Conservation (phyloP, 805 yeast genomes). For the Spathaspora arborariae region DNA sequence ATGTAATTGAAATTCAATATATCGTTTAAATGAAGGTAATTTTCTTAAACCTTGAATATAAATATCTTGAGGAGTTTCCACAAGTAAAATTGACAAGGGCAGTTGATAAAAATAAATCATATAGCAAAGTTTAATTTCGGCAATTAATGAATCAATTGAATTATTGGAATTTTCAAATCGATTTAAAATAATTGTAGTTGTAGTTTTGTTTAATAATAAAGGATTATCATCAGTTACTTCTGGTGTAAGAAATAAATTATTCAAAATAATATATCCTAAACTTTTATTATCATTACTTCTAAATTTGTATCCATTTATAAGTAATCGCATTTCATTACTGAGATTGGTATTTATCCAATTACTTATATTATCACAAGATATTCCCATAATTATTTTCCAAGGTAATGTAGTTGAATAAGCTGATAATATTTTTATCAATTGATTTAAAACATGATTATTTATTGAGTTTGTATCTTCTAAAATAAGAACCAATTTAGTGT, state of each 20-base stretch:
- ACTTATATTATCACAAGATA: conserved; percentile 32
- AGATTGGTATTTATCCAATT: conserved; percentile 34
- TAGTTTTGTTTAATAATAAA: conserved; percentile 18
- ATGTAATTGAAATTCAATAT: conserved; percentile 22
- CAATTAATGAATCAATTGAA: conserved; percentile 36
- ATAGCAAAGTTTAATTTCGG: conserved; percentile 33
- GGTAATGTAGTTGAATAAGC: conserved; percentile 25
- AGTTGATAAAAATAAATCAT: conserved; percentile 40
- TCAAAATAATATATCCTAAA: conserved; percentile 30
- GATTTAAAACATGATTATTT: conserved; percentile 31
- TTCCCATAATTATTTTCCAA: conserved; percentile 31
- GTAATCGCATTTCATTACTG: conserved; percentile 24
- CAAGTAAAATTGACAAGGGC: conserved; percentile 25
- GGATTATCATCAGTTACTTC: conserved; percentile 15
- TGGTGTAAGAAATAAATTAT: conserved; percentile 28
- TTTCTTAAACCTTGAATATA: conserved; percentile 25
- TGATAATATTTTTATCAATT: conserved; percentile 27
- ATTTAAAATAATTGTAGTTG: conserved; percentile 24
- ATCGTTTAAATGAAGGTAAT: conserved; percentile 34
- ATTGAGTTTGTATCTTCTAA: conserved; percentile 38
- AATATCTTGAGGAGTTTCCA: conserved; percentile 9
- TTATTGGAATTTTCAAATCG: conserved; percentile 37
- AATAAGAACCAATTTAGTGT: conserved; percentile 15
- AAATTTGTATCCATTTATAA: conserved; percentile 29
- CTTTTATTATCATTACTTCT: conserved; percentile 28